Evolutionary conservation across 192 early-diverging fungal species (phyloP).

Genomic region (Coemansia sp.): DNA sequence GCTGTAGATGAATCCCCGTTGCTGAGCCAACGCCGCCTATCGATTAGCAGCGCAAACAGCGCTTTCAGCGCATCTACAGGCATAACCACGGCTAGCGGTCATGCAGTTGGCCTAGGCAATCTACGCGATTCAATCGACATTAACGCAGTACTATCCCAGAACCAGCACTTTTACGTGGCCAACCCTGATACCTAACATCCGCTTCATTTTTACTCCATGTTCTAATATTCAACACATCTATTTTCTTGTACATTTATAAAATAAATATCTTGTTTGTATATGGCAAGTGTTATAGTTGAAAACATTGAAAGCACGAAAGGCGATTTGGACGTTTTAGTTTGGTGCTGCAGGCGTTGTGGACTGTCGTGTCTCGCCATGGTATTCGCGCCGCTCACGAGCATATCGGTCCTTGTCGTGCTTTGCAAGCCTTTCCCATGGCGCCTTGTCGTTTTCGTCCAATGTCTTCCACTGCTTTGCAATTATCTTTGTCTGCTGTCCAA

Average conservation of each 20-base stretch:
- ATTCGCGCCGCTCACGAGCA: slow-evolving; percentile 62
- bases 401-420: slow-evolving; percentile 62
- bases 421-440: slow-evolving; percentile 58
- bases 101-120: neutral
- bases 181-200: slow-evolving; percentile 37
- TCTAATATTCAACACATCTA: neutral
- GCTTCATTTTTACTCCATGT: neutral
- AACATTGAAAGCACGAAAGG: neutral
- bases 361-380: slow-evolving; percentile 42
- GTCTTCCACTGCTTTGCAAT: slow-evolving; percentile 65
- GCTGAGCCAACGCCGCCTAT: neutral
- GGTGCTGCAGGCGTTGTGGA: slow-evolving; percentile 15
- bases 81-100: neutral
- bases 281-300: neutral
- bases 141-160: slow-evolving; percentile 30
- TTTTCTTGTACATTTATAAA: neutral
- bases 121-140: slow-evolving; percentile 48
- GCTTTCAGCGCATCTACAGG: neutral
- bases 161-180: slow-evolving; percentile 35
- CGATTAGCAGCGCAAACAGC: slow-evolving; percentile 8
- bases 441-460: slow-evolving; percentile 52
- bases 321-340: slow-evolving; percentile 6
- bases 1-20: neutral
- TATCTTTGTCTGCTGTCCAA: slow-evolving; percentile 74
- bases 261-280: neutral